phyloP scores from a whole-genome alignment of 257 asterid genomes.

The Nicotiana tabacum region DNA sequence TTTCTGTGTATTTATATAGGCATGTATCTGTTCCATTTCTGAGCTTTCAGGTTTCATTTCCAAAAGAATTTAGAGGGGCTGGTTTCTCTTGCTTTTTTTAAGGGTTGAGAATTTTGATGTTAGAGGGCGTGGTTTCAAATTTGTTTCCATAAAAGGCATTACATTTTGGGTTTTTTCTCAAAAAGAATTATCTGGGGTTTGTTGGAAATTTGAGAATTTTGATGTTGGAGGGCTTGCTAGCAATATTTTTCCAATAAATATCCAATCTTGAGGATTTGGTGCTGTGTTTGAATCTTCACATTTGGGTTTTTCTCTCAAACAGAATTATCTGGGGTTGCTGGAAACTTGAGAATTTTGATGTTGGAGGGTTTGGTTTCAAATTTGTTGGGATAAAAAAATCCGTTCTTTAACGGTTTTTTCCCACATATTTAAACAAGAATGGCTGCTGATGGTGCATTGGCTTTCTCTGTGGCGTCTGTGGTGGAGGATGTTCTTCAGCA shows the following conservation, averaged over 20 bases:
- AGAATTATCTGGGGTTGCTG: neutral
- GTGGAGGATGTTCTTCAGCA: conserved; percentile 97
- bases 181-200: neutral
- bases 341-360: conserved; percentile 13
- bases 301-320: neutral
- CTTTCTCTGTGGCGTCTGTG: conserved; percentile 83
- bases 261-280: too few species aligned
- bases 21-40: neutral
- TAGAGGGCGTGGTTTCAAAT: neutral
- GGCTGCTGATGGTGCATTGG: conserved; percentile 34
- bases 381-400: neutral
- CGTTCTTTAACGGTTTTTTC: neutral
- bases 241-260: too few species aligned
- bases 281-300: neutral
- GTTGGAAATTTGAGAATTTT: conserved; percentile 7
- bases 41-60: neutral
- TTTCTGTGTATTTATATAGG: neutral
- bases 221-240: conserved; percentile 9
- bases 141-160: neutral
- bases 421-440: conserved; percentile 34
- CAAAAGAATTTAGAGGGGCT: neutral
- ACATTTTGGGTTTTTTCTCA: neutral
- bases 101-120: neutral
- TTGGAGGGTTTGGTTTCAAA: neutral
- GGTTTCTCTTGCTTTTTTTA: too few species aligned